Conservation (phyloP, 148 eudicot genomes). For the Camellia lanceoleosa region DNA sequence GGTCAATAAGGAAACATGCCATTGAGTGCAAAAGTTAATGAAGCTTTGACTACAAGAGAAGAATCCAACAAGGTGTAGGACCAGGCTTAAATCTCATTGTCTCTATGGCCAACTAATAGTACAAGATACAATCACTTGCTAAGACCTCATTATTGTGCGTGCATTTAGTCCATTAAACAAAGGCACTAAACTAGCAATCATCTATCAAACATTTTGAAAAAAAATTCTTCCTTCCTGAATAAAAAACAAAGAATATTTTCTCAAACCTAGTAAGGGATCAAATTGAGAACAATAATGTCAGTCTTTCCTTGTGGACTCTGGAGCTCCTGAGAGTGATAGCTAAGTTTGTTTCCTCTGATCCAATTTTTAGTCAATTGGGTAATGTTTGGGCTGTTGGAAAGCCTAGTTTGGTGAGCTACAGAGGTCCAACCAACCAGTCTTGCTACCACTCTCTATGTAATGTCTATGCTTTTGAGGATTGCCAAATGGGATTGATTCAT, state of each 20-base stretch:
- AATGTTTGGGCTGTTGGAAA: no score
- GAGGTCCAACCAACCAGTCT: no score
- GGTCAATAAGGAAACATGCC: background rate
- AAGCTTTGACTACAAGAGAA: background rate
- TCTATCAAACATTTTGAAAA: background rate
- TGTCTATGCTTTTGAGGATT: no score
- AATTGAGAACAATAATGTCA: background rate
- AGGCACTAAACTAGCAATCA: background rate
- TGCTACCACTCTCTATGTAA: no score
- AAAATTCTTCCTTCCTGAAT: background rate
- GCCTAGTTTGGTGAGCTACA: no score
- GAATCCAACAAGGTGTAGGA: background rate
- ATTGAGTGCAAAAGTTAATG: background rate
- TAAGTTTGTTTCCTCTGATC: no score
- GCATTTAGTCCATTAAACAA: background rate
- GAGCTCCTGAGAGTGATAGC: no score
- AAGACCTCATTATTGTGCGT: background rate
- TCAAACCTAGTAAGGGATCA: background rate
- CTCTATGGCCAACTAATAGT: background rate
- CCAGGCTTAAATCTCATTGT: background rate
- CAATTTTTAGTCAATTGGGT: no score
- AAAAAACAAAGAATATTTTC: background rate
- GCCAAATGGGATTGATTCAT: no score
- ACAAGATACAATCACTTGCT: background rate
- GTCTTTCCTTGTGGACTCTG: background rate